Percentiles rank a stretch among this genome's conserved stretches.
Evolutionary conservation across 2,329 filamentous ascomycete species (phyloP).

Genomic region (Leptoxyphium fumago): DNA sequence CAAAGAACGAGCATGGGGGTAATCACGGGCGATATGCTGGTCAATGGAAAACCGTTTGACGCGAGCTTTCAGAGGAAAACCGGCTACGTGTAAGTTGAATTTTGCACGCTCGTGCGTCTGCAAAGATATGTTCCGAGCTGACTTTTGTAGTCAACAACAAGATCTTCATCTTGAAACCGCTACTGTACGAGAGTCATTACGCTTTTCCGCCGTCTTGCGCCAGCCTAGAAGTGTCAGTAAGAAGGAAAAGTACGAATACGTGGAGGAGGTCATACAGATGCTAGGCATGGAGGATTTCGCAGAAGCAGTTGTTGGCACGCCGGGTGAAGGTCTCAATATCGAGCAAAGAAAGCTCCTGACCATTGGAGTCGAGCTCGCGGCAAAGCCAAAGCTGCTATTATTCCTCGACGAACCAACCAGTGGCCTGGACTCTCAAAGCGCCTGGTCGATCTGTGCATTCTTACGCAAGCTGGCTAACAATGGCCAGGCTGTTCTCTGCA

Average conservation of each 20-base stretch:
- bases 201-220: conserved; percentile 42
- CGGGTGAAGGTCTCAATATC: conserved; percentile 46
- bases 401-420: conserved; percentile 47
- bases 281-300: conserved; percentile 53
- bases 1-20: conserved; percentile 46
- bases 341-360: conserved; percentile 49
- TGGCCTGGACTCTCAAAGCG: conserved; percentile 48
- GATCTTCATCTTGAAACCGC: conserved; percentile 44
- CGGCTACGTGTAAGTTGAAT: conserved; percentile 37
- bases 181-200: conserved; percentile 40
- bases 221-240: conserved; percentile 40
- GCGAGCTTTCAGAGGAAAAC: conserved; percentile 49
- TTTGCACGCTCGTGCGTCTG: too few relatives aligned
- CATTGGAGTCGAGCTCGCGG: conserved; percentile 34
- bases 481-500: conserved; percentile 32
- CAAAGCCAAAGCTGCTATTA: conserved; percentile 41
- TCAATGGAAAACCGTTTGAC: conserved; percentile 44
- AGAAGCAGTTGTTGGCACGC: conserved; percentile 49
- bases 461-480: conserved; percentile 43
- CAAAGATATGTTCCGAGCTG: neutral
- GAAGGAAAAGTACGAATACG: conserved; percentile 45
- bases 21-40: conserved; percentile 51
- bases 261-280: conserved; percentile 51
- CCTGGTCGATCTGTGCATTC: conserved; percentile 49
- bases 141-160: conserved; percentile 38